A percentile compares a stretch with the other conserved stretches of the same genome.
These are phyloP conservation scores for Adansonia rubrostipa DNA, from an alignment of 441 rosid species.

Conservation along the genomic window DNA sequence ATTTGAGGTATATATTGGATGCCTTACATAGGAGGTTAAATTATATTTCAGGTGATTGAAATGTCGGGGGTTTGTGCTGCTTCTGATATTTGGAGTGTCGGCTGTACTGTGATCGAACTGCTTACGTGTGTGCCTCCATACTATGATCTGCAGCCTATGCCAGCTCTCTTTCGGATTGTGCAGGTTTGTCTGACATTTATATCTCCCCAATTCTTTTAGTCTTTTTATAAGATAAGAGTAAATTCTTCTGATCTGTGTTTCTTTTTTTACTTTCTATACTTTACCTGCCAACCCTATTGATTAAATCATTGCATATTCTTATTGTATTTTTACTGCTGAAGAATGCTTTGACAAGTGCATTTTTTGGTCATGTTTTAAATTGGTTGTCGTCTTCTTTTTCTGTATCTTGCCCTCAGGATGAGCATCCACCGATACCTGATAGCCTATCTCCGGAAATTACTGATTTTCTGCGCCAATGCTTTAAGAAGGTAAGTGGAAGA, in stretches of 20 bases:
- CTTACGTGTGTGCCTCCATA: slow-evolving; percentile 98
- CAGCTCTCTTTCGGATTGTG: slow-evolving; percentile 98
- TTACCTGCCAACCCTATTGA: neutral
- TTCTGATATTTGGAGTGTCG: slow-evolving; percentile 99
- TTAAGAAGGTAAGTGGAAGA: slow-evolving; percentile 76
- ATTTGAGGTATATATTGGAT: slow-evolving; percentile 17
- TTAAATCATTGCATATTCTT: slow-evolving; percentile 8
- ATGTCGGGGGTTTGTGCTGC: slow-evolving; percentile 99
- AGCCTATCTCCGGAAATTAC: slow-evolving; percentile 93
- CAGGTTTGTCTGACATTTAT: slow-evolving; percentile 62
- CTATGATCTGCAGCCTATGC: slow-evolving; percentile 99
- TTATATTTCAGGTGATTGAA: slow-evolving; percentile 86
- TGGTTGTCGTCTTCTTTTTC: neutral
- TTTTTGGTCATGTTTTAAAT: neutral
- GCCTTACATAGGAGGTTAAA: slow-evolving; percentile 17
- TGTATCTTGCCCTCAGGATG: slow-evolving; percentile 59
- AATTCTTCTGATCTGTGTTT: slow-evolving; percentile 26
- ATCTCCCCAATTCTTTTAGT: slow-evolving; percentile 11
- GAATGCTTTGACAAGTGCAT: slow-evolving; percentile 12
- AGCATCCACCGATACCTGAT: slow-evolving; percentile 98
- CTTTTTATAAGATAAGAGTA: slow-evolving; percentile 17
- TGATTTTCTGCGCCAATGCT: slow-evolving; percentile 92
- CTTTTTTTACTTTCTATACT: slow-evolving; percentile 8
- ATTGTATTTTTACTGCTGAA: slow-evolving; percentile 15
- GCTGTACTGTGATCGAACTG: slow-evolving; percentile 98